Percentiles rank a stretch among this genome's conserved stretches.
These are phyloP conservation scores for Wickerhamiella slavikovae DNA, from an alignment of 805 yeast genomes.

Conservation along the genomic window DNA sequence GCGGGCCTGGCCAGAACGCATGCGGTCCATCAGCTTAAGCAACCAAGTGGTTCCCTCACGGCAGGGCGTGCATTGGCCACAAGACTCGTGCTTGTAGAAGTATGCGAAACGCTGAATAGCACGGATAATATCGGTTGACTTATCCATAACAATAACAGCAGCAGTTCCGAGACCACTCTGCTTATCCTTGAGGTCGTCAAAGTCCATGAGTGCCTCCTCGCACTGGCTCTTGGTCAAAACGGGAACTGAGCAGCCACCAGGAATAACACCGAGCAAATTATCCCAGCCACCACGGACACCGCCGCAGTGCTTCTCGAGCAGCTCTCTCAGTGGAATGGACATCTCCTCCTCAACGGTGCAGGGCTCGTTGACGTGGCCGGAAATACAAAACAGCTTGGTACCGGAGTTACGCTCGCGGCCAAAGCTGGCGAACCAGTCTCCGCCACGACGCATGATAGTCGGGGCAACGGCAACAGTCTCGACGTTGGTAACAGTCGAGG, in stretches of 20 bases:
- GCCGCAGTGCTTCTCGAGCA: slow-evolving; percentile 76
- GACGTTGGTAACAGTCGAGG: slow-evolving; percentile 77
- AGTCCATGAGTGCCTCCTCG: slow-evolving; percentile 63
- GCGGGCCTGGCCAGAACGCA: slow-evolving; percentile 58
- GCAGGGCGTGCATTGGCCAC: slow-evolving; percentile 91
- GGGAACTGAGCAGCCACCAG: slow-evolving; percentile 84
- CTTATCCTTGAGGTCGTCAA: slow-evolving; percentile 63
- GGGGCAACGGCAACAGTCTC: slow-evolving; percentile 86
- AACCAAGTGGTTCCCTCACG: slow-evolving; percentile 87
- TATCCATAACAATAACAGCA: slow-evolving; percentile 81
- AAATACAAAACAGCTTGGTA: slow-evolving; percentile 65
- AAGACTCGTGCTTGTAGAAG: slow-evolving; percentile 79
- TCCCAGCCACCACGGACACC: slow-evolving; percentile 90
- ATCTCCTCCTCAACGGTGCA: slow-evolving; percentile 88
- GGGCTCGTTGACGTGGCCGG: slow-evolving; percentile 83
- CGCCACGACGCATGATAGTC: slow-evolving; percentile 74
- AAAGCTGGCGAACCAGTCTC: slow-evolving; percentile 65
- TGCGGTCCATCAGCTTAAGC: slow-evolving; percentile 65
- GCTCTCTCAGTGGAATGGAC: slow-evolving; percentile 70
- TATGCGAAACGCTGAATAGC: slow-evolving; percentile 73
- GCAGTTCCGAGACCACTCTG: slow-evolving; percentile 87
- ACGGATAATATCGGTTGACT: slow-evolving; percentile 63
- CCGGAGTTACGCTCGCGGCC: slow-evolving; percentile 78
- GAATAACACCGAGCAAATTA: slow-evolving; percentile 67
- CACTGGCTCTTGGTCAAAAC: slow-evolving; percentile 48